These are phyloP conservation scores for Xylariaceae sp. DNA, from an alignment of 2,329 filamentous ascomycete species.

Conservation along the genomic window DNA sequence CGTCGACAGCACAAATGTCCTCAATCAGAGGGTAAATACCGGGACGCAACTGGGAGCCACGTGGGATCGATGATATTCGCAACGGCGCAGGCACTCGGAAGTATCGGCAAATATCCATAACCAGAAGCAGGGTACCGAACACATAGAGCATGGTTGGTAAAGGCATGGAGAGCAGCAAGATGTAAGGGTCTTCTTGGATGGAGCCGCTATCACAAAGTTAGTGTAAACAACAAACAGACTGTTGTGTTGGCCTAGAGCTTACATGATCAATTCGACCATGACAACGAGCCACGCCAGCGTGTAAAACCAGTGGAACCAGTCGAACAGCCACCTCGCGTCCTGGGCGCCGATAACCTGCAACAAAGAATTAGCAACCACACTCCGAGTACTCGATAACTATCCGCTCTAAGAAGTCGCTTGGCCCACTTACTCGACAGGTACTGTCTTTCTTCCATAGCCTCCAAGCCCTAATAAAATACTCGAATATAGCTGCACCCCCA, in stretches of 20 bases:
- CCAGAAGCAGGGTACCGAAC: constrained; percentile 45
- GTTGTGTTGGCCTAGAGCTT: constrained; percentile 9
- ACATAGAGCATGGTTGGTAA: constrained; percentile 46
- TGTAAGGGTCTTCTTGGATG: constrained; percentile 24
- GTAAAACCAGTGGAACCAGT: constrained; percentile 56
- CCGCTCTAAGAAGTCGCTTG: constrained; percentile 11
- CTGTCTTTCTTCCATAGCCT: constrained; percentile 48
- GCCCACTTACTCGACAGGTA: constrained; percentile 46
- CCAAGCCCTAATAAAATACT: constrained; percentile 48
- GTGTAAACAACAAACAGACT: neutral
- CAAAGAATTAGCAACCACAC: neutral
- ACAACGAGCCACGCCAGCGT: constrained; percentile 50
- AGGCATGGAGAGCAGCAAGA: constrained; percentile 50
- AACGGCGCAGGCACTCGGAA: constrained; percentile 40
- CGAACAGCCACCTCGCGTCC: constrained; percentile 33
- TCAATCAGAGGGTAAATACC: constrained; percentile 52
- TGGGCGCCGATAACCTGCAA: constrained; percentile 18
- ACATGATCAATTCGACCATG: constrained; percentile 51
- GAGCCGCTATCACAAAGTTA: constrained; percentile 10
- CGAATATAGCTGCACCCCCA: constrained; percentile 46
- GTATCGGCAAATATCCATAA: constrained; percentile 43
- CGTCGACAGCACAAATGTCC: constrained; percentile 49
- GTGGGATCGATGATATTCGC: constrained; percentile 47
- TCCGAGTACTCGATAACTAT: neutral
- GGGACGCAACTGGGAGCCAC: constrained; percentile 45